Evolutionary conservation across 2,329 filamentous ascomycete genomes (phyloP).

Genomic region (Fusarium falciforme): DNA sequence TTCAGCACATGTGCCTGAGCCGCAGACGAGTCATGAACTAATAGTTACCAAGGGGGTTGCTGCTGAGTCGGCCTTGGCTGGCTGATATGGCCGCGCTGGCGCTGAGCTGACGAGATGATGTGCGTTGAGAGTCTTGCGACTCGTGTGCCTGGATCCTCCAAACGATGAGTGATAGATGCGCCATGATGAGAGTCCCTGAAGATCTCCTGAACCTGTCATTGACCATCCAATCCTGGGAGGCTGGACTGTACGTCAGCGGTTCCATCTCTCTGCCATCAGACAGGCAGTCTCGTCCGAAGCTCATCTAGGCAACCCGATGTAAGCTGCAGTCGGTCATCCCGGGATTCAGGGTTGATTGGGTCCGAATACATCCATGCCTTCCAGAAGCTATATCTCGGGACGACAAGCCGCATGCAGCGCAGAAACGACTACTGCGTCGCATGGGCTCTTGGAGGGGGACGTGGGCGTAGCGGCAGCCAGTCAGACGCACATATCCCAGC

Average conservation of each 20-base stretch:
- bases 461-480: constrained; percentile 32
- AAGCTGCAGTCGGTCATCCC: constrained; percentile 7
- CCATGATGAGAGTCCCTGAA: constrained; percentile 22
- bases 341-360: constrained; percentile 29
- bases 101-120: constrained; percentile 2
- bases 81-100: not conserved
- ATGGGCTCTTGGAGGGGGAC: constrained; percentile 17
- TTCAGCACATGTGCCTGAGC: constrained; percentile 24
- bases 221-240: not conserved
- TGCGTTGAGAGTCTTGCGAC: constrained; percentile 2
- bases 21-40: not conserved
- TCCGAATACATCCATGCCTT: constrained; percentile 32
- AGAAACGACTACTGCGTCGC: constrained; percentile 20
- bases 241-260: not conserved
- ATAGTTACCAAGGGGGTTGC: not conserved
- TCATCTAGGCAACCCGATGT: not conserved
- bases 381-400: constrained; percentile 29
- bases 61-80: constrained; percentile 8
- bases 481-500: constrained; percentile 24
- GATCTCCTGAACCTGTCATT: constrained; percentile 11
- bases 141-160: not conserved
- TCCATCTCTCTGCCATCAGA: not conserved
- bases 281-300: not conserved
- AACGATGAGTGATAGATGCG: constrained; percentile 5
- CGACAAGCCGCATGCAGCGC: constrained; percentile 18